These are phyloP conservation scores for Saprolegnia parasitica DNA, from an alignment of 352 stramenopile species.

Conservation along the genomic window DNA sequence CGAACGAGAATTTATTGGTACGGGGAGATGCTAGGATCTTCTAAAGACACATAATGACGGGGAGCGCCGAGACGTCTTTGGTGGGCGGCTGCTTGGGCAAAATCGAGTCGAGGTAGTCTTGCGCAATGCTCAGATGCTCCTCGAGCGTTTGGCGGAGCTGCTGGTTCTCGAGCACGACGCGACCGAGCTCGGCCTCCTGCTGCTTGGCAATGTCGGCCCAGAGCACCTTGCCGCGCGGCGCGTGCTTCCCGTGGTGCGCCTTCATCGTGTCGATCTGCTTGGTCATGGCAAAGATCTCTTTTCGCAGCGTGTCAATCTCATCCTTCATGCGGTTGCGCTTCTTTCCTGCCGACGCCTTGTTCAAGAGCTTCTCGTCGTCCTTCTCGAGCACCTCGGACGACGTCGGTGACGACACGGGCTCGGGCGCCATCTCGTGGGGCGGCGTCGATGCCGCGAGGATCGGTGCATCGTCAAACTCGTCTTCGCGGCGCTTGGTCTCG, in stretches of 20 bases:
- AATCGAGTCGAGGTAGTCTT: slow-evolving; percentile 27
- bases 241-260: neutral
- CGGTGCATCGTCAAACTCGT: neutral
- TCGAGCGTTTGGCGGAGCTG: slow-evolving; percentile 26
- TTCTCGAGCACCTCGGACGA: slow-evolving; percentile 17
- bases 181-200: slow-evolving; percentile 14
- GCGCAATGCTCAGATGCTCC: slow-evolving; percentile 25
- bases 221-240: neutral
- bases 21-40: neutral
- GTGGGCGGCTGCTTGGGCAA: slow-evolving; percentile 11
- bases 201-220: slow-evolving; percentile 29
- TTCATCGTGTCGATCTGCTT: slow-evolving; percentile 15
- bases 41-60: slow-evolving; percentile 30
- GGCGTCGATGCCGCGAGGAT: neutral
- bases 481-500: neutral
- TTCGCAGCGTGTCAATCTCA: slow-evolving; percentile 25
- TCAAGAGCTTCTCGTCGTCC: slow-evolving; percentile 22
- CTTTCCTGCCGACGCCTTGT: slow-evolving; percentile 8
- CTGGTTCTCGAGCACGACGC: slow-evolving; percentile 19
- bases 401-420: slow-evolving; percentile 7
- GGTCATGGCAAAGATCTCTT: slow-evolving; percentile 26
- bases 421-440: too few relatives aligned
- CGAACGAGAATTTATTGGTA: neutral
- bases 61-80: slow-evolving; percentile 11
- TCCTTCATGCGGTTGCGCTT: slow-evolving; percentile 30